phyloP scores from a whole-genome alignment of 2,329 filamentous ascomycete species.

The Fusarium dlaminii region DNA sequence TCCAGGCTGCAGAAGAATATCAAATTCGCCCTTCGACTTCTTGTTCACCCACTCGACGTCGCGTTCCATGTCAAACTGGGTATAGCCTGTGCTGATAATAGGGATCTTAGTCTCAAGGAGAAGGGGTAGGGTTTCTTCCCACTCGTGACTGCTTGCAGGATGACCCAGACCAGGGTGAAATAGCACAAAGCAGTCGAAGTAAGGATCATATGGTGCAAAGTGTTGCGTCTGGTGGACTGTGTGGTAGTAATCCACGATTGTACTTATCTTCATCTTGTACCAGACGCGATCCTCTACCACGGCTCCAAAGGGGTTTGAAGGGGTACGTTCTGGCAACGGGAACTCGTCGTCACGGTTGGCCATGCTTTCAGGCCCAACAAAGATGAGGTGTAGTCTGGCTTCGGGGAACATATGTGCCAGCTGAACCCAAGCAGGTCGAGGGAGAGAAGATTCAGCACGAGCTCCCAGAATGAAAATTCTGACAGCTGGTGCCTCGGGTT shows the following conservation, averaged over 20 bases:
- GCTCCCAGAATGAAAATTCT: conserved; percentile 94
- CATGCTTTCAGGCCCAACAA: conserved; percentile 97
- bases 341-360: conserved; percentile 92
- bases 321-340: conserved; percentile 85
- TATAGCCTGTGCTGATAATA: conserved; percentile 94
- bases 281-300: conserved; percentile 91
- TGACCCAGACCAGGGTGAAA: conserved; percentile 98
- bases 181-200: conserved; percentile 96
- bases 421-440: conserved; percentile 93
- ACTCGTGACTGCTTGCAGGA: conserved; percentile 91
- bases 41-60: conserved; percentile 91
- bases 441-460: conserved; percentile 95
- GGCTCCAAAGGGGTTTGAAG: conserved; percentile 91
- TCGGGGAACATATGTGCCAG: conserved; percentile 95
- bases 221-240: conserved; percentile 90
- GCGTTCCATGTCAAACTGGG: conserved; percentile 91
- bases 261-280: conserved; percentile 93
- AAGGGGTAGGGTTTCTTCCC: conserved; percentile 88
- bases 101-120: conserved; percentile 95
- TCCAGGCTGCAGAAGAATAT: conserved; percentile 88
- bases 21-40: conserved; percentile 88
- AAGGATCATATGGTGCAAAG: conserved; percentile 95
- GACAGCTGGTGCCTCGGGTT: conserved; percentile 85
- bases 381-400: conserved; percentile 87
- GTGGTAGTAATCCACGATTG: conserved; percentile 98